Base-by-base conservation (phyloP, 768 basidiomycete species). In the Auricularia sp. region DNA sequence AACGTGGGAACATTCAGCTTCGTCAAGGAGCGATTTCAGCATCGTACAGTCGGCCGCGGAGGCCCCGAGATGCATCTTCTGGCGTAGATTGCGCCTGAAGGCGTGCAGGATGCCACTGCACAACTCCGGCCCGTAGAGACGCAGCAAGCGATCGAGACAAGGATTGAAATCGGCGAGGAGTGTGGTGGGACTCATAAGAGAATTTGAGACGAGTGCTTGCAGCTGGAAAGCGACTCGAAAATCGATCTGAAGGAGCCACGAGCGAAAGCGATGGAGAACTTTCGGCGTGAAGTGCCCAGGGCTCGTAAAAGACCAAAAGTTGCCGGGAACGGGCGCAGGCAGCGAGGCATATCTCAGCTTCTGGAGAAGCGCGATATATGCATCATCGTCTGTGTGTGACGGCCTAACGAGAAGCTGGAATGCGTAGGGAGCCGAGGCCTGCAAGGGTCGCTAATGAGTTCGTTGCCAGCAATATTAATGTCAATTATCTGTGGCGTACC, bases 141-240 rank as follows among this genome's bases (percentile, higher is more conserved):
- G 71, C 62, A 77, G 76, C 11, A 89, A 72, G 0, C 71, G 64
- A 29, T 77, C 74, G 51, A 90, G 76, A 3, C 70, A 71, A 1
- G 78, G 76, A 18, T 79, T 72, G 44, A 90, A 74, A 4, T 73
- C 69, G 3, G 74, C 61, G 5, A 74, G 70, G 1, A 93, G 54
- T 39, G 90, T 87, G 7, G 74, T 73, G 0, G 88, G 85, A 65
- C 85, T 83, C 23, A 92, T 76, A 21, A 83, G 73, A 0, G 82
- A 81, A 65, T 87, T 88, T 29, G 77, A 83, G 4, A 93, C 72
- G 11, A 91, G 76, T 0, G 84, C 81, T 71, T 90, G 90, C 35
- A 91, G 75, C 72, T 93, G 91, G 71, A 91, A 93, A 0, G 86
- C 87, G 36, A 90, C 79, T 3, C 76, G 73, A 87, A 88, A 92